Evolutionary conservation across 2,329 filamentous ascomycete genomes (phyloP).

Genomic region (Penicillium sp.): DNA sequence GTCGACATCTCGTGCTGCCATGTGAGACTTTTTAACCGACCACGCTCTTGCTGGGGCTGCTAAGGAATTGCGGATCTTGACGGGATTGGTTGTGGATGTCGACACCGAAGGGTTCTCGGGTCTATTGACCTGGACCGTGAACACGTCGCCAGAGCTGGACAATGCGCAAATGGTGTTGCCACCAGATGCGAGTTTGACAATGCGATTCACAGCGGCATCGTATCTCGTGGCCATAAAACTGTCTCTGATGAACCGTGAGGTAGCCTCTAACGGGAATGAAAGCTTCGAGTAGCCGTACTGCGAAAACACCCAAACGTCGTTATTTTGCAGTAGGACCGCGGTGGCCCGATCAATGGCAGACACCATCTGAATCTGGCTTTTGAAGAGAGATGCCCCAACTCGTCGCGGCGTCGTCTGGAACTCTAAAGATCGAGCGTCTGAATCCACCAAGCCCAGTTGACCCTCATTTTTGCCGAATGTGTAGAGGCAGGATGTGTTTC

Average conservation of each 20-base stretch:
- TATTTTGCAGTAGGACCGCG: slow-evolving; percentile 74
- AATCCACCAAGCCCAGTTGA: slow-evolving; percentile 88
- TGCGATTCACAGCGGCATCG: slow-evolving; percentile 59
- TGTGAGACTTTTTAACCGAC: slow-evolving; percentile 76
- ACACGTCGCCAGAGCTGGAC: slow-evolving; percentile 78
- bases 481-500: slow-evolving; percentile 62
- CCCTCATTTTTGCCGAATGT: slow-evolving; percentile 95
- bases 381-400: slow-evolving; percentile 79
- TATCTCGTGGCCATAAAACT: slow-evolving; percentile 61
- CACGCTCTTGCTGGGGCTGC: slow-evolving; percentile 76
- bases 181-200: slow-evolving; percentile 72
- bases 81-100: slow-evolving; percentile 83
- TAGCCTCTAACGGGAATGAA: slow-evolving; percentile 69
- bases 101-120: slow-evolving; percentile 55
- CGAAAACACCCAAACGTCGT: slow-evolving; percentile 87
- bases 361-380: slow-evolving; percentile 65
- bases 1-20: slow-evolving; percentile 78
- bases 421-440: slow-evolving; percentile 84
- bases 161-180: slow-evolving; percentile 89
- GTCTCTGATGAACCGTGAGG: slow-evolving; percentile 61
- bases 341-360: slow-evolving; percentile 89
- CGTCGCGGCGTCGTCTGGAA: slow-evolving; percentile 75
- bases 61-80: slow-evolving; percentile 78
- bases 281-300: slow-evolving; percentile 94
- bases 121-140: slow-evolving; percentile 71